A percentile compares a stretch with the other conserved stretches of the same genome.
Conservation (phyloP, 2,329 filamentous ascomycete species). For the Esteya vermicola region DNA sequence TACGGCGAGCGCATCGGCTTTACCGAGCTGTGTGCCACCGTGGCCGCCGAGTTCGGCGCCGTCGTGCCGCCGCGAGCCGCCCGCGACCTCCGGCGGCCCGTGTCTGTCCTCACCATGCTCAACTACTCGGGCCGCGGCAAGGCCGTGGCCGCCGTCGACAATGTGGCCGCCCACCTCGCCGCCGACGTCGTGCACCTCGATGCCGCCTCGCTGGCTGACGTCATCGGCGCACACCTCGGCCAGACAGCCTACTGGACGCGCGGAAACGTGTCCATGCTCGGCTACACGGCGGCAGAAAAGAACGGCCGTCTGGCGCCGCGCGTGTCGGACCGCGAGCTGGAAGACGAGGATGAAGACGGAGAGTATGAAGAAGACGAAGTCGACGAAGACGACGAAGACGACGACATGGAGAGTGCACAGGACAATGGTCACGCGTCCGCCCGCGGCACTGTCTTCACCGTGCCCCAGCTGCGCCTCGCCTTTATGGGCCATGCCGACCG, state of each 20-base stretch:
- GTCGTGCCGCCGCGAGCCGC: conserved; percentile 5
- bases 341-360: background rate
- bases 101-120: conserved; percentile 20
- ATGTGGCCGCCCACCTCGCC: conserved; percentile 24
- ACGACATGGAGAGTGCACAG: no score
- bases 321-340: conserved; percentile 6
- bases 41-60: conserved; percentile 18
- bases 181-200: conserved; percentile 57
- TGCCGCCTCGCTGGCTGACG: conserved; percentile 53
- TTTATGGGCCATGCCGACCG: background rate
- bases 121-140: conserved; percentile 18
- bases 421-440: conserved; percentile 12
- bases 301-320: conserved; percentile 30
- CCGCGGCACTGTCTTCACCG: conserved; percentile 7
- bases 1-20: conserved; percentile 13
- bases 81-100: conserved; percentile 16
- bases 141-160: conserved; percentile 14
- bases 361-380: background rate
- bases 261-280: conserved; percentile 37
- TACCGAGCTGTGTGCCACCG: conserved; percentile 17
- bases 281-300: conserved; percentile 39
- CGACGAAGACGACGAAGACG: conserved; percentile 12
- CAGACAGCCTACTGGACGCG: conserved; percentile 35
- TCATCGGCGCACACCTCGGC: conserved; percentile 57
- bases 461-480: conserved; percentile 1